Percentiles rank a stretch among this genome's conserved stretches.
These are phyloP conservation scores for Cladophialophora bantiana DNA, from an alignment of 2,329 filamentous ascomycete genomes.

Conservation along the genomic window DNA sequence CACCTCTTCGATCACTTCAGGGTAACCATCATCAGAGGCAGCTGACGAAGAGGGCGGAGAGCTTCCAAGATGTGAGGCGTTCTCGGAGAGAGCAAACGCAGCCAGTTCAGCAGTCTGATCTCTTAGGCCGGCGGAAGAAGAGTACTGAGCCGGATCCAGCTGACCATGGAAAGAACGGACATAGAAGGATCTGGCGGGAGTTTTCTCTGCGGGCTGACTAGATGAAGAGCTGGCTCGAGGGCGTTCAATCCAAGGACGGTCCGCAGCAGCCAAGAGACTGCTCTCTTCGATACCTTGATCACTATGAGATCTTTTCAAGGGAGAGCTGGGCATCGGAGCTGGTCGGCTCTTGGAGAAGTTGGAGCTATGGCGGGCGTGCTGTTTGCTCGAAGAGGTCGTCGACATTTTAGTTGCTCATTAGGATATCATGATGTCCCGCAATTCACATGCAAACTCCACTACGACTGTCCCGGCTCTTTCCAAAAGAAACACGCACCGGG, in stretches of 20 bases:
- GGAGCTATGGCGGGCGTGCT: conserved; percentile 35
- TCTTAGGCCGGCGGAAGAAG: conserved; percentile 76
- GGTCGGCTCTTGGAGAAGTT: conserved; percentile 28
- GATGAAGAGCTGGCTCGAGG: conserved; percentile 37
- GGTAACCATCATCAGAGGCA: conserved; percentile 36
- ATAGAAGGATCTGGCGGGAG: conserved; percentile 54
- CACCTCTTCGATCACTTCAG: conserved; percentile 66
- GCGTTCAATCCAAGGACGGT: conserved; percentile 32
- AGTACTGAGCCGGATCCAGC: conserved; percentile 72
- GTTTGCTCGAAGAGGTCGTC: conserved; percentile 28
- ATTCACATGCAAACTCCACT: conserved; percentile 25
- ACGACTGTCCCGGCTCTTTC: conserved; percentile 12
- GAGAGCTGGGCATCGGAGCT: conserved; percentile 30
- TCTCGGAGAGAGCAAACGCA: conserved; percentile 76
- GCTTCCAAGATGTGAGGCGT: conserved; percentile 31
- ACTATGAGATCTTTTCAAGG: conserved; percentile 32
- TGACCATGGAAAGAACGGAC: conserved; percentile 54
- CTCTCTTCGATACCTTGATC: conserved; percentile 29
- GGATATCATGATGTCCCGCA: conserved; percentile 31
- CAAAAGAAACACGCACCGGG: conserved; percentile 6
- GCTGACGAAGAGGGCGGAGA: conserved; percentile 26
- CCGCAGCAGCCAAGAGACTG: conserved; percentile 32
- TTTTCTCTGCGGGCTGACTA: conserved; percentile 43
- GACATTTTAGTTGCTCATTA: conserved; percentile 33
- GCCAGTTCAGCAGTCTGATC: conserved; percentile 88